Percentiles rank a stretch among this genome's conserved stretches.
phyloP scores from a whole-genome alignment of 345 rosid species.

The Corymbia maculata region DNA sequence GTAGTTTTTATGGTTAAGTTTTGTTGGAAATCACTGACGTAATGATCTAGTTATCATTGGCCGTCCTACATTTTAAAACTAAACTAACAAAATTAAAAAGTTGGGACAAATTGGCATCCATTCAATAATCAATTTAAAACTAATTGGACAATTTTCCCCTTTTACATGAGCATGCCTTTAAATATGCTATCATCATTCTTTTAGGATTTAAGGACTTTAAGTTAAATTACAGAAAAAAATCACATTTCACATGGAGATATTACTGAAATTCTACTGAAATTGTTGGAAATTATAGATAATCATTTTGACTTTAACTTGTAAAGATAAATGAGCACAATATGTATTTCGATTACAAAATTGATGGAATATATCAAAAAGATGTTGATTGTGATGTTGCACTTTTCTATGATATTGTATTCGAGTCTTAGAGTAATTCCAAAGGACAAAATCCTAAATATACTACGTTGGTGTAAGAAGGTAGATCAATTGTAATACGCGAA shows the following conservation, averaged over 20 bases:
- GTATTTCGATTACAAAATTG: not conserved
- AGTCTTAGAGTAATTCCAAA: not conserved
- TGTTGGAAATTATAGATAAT: not conserved
- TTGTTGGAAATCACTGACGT: accelerated
- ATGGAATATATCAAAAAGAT: not conserved
- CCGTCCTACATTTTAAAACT: not conserved
- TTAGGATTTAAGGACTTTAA: not conserved
- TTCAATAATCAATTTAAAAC: not conserved
- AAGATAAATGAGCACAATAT: not conserved
- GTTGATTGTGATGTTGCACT: not conserved
- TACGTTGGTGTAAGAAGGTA: not conserved
- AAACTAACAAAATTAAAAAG: not conserved
- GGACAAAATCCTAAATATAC: not conserved
- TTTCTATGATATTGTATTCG: not conserved
- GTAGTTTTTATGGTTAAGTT: not conserved
- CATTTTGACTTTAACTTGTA: not conserved
- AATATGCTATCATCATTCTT: not conserved
- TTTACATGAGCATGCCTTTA: not conserved
- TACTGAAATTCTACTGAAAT: not conserved
- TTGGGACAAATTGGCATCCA: not conserved
- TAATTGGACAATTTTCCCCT: not conserved
- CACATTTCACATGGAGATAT: not conserved
- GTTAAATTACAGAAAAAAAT: not conserved
- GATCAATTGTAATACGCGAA: not conserved
- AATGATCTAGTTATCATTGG: not conserved